Conservation (phyloP, 768 basidiomycete genomes). For the Rhizopogon vinicolor region DNA sequence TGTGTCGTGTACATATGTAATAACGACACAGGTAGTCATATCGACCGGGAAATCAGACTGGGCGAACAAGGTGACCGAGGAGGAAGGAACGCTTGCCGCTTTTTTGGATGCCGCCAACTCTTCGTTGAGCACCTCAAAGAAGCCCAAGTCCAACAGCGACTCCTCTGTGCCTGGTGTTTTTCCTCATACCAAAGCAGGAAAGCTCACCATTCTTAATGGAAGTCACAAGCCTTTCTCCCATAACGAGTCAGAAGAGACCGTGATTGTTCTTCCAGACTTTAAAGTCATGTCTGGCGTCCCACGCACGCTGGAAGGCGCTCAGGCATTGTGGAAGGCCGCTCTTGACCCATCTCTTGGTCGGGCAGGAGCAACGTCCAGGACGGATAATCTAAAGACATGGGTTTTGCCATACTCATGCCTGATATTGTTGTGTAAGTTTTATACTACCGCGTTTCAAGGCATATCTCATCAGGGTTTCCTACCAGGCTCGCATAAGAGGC, state of each 20-base stretch:
- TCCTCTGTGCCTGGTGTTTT: constrained; percentile 47
- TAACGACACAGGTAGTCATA: constrained; percentile 61
- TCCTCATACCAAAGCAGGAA: constrained; percentile 46
- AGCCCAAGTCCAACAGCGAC: constrained; percentile 6
- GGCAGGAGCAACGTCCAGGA: constrained; percentile 37
- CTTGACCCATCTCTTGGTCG: constrained; percentile 57
- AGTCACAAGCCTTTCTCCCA: constrained; percentile 67
- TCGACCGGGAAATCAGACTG: constrained; percentile 91
- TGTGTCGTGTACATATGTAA: not conserved
- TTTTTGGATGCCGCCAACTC: constrained; percentile 30
- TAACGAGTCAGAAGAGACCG: constrained; percentile 61
- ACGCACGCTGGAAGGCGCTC: constrained; percentile 58
- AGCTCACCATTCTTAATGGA: constrained; percentile 76
- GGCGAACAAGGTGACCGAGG: constrained; percentile 75
- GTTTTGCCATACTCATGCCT: constrained; percentile 86
- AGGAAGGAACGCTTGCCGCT: constrained; percentile 65
- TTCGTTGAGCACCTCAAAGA: constrained; percentile 8
- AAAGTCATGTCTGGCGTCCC: constrained; percentile 75
- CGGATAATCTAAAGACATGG: constrained; percentile 60
- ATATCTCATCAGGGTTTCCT: not conserved
- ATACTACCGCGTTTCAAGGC: not conserved
- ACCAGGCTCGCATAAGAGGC: constrained; percentile 86
- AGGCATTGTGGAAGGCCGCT: constrained; percentile 59
- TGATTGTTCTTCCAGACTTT: constrained; percentile 91
- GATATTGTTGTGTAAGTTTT: constrained; percentile 78